These are phyloP conservation scores for Blakeslea trispora DNA, from an alignment of 371 early-diverging fungal genomes.

Conservation along the genomic window DNA sequence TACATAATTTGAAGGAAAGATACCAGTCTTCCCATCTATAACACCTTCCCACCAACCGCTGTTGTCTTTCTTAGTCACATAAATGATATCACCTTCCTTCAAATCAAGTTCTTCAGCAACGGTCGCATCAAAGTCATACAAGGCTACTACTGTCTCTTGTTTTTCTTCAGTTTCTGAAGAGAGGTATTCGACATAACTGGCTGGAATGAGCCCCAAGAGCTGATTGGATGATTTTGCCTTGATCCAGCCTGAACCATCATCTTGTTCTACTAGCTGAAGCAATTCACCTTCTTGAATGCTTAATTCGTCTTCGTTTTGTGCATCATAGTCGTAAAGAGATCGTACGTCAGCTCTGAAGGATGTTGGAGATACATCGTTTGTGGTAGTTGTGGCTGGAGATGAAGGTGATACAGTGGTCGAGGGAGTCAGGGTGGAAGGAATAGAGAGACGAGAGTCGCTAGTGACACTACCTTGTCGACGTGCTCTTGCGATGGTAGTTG, in stretches of 20 bases:
- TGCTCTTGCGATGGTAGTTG: conserved; percentile 4
- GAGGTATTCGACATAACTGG: conserved; percentile 57
- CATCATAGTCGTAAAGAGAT: conserved; percentile 65
- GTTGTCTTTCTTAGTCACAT: conserved; percentile 63
- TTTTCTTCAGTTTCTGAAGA: background rate
- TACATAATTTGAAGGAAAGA: conserved; percentile 87
- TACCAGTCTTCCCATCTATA: conserved; percentile 65
- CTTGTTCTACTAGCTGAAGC: conserved; percentile 57
- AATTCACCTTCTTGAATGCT: conserved; percentile 68
- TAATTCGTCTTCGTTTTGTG: conserved; percentile 77
- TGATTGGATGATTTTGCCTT: conserved; percentile 43
- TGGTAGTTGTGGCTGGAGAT: background rate
- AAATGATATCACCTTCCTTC: conserved; percentile 67
- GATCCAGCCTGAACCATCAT: conserved; percentile 82
- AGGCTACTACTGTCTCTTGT: conserved; percentile 55
- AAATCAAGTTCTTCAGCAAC: conserved; percentile 75
- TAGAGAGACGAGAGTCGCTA: background rate
- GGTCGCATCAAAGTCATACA: conserved; percentile 80
- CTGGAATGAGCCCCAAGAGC: conserved; percentile 70
- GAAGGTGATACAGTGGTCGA: background rate
- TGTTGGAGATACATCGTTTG: background rate
- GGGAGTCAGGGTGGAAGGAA: background rate
- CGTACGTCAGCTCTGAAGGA: conserved; percentile 5
- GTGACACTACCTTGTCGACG: conserved; percentile 3
- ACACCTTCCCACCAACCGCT: conserved; percentile 82